Evolutionary conservation across 441 rosid genomes (phyloP).

Genomic region (Croton laevigatus): DNA sequence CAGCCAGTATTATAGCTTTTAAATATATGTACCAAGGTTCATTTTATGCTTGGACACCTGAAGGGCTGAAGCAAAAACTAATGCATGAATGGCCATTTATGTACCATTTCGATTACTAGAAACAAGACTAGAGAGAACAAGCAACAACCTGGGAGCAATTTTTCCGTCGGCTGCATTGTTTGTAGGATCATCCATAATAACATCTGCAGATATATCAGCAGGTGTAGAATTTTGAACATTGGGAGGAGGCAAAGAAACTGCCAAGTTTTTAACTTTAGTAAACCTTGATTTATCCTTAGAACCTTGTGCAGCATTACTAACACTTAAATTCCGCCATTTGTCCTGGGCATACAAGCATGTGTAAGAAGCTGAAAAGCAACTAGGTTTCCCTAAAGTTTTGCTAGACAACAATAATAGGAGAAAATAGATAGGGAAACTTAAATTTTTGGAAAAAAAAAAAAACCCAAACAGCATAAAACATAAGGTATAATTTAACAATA

Average conservation of each 20-base stretch:
- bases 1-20: background rate
- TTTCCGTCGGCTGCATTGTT: slow-evolving; percentile 35
- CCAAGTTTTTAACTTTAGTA: slow-evolving; percentile 48
- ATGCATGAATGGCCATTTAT: background rate
- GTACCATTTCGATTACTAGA: background rate
- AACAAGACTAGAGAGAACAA: slow-evolving; percentile 9
- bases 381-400: background rate
- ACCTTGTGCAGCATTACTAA: slow-evolving; percentile 58
- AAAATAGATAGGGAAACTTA: background rate
- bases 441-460: background rate
- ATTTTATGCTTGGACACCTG: background rate
- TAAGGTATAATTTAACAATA: too few relatives aligned
- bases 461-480: background rate
- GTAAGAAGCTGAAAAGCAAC: slow-evolving; percentile 7
- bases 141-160: slow-evolving; percentile 48
- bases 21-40: background rate
- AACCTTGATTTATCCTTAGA: slow-evolving; percentile 59
- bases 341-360: slow-evolving; percentile 41
- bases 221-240: slow-evolving; percentile 33
- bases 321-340: slow-evolving; percentile 84
- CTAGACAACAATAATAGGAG: background rate
- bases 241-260: slow-evolving; percentile 31
- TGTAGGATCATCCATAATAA: slow-evolving; percentile 33
- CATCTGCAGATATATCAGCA: slow-evolving; percentile 29
- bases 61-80: background rate